Conservation (phyloP, 805 yeast genomes). For the Starmerella sp. region DNA sequence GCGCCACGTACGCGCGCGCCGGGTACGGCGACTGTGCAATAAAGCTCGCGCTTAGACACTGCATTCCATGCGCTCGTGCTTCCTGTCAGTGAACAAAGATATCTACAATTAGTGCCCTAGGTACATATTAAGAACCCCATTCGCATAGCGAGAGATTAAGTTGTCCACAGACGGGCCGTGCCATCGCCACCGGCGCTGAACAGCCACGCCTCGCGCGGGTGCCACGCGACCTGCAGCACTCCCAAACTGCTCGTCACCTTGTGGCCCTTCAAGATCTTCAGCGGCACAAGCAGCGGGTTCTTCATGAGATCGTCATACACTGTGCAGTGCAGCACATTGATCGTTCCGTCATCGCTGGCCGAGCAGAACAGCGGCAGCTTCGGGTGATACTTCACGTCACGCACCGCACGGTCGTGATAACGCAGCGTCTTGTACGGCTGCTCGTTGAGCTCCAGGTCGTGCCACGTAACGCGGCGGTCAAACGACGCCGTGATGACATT, state of each 20-base stretch:
- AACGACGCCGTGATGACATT: slow-evolving; percentile 84
- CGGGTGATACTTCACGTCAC: slow-evolving; percentile 78
- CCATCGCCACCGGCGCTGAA: slow-evolving; percentile 97
- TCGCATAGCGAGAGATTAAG: slow-evolving; percentile 31
- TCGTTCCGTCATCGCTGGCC: slow-evolving; percentile 86
- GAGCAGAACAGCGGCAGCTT: slow-evolving; percentile 84
- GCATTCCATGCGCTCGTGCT: too few relatives aligned
- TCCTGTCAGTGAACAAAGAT: too few relatives aligned
- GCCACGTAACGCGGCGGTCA: slow-evolving; percentile 95
- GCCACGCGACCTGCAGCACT: slow-evolving; percentile 83
- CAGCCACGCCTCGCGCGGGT: slow-evolving; percentile 96
- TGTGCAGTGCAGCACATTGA: slow-evolving; percentile 92
- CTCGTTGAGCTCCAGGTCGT: slow-evolving; percentile 75
- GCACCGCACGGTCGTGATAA: slow-evolving; percentile 89
- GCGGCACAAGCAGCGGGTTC: slow-evolving; percentile 89
- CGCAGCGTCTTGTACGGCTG: slow-evolving; percentile 93
- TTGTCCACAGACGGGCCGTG: slow-evolving; percentile 92
- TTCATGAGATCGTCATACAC: slow-evolving; percentile 93
- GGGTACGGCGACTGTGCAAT: too few relatives aligned
- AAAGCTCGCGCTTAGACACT: too few relatives aligned
- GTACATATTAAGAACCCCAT: too few relatives aligned
- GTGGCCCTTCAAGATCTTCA: slow-evolving; percentile 89
- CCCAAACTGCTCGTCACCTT: slow-evolving; percentile 69
- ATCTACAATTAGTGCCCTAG: too few relatives aligned
- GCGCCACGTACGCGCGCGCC: too few relatives aligned